phyloP scores from a whole-genome alignment of 768 basidiomycete genomes.

The Amanita jacksonii region DNA sequence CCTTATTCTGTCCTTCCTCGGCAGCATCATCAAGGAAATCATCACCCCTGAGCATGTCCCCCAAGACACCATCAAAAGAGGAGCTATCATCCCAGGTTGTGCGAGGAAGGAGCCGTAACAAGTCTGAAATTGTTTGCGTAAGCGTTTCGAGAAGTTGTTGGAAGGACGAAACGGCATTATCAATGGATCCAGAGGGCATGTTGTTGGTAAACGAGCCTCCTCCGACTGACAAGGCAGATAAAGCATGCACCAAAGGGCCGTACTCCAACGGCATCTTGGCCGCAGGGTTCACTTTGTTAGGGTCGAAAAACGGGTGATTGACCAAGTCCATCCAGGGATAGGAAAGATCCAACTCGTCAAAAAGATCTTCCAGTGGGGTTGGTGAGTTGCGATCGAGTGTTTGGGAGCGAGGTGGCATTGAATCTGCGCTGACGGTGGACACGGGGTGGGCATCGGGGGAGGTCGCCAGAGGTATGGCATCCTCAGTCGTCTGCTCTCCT shows the following conservation, averaged over 20 bases:
- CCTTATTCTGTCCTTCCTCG: conserved; percentile 54
- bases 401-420: conserved; percentile 51
- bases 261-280: conserved; percentile 78
- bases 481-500: conserved; percentile 33
- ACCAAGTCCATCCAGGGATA: conserved; percentile 57
- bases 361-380: conserved; percentile 49
- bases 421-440: conserved; percentile 27
- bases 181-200: conserved; percentile 82
- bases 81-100: conserved; percentile 89
- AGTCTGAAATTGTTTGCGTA: conserved; percentile 83
- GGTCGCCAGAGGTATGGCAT: conserved; percentile 32
- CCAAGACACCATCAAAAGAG: conserved; percentile 76
- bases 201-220: conserved; percentile 78
- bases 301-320: conserved; percentile 69
- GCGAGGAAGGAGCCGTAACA: conserved; percentile 75
- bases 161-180: conserved; percentile 84
- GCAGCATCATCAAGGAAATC: conserved; percentile 74
- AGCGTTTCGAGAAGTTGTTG: conserved; percentile 82
- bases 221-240: conserved; percentile 79
- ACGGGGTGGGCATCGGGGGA: conserved; percentile 38
- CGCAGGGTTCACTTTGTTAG: conserved; percentile 61
- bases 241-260: conserved; percentile 74
- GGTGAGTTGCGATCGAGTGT: conserved; percentile 44
- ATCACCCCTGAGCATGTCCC: conserved; percentile 84
- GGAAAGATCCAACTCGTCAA: conserved; percentile 56